A percentile compares a stretch with the other conserved stretches of the same genome.
These are phyloP conservation scores for Paraphoma chrysanthemicola DNA, from an alignment of 2,329 filamentous ascomycete genomes.

Conservation along the genomic window DNA sequence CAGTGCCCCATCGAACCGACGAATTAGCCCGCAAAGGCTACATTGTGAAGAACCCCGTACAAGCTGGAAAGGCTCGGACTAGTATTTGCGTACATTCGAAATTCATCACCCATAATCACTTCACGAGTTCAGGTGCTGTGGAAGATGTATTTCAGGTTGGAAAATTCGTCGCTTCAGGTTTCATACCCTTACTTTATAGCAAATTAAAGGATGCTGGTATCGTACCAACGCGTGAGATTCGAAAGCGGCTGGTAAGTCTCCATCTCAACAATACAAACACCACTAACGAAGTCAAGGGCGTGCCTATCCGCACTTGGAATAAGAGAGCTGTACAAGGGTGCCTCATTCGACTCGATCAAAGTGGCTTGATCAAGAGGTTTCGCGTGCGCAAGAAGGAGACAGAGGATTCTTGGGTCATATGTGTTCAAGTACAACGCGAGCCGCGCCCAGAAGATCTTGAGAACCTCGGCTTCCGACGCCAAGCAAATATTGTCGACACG, in stretches of 20 bases:
- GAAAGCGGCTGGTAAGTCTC: conserved; percentile 53
- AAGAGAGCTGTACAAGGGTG: conserved; percentile 49
- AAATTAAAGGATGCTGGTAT: conserved; percentile 59
- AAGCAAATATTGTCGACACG: conserved; percentile 14
- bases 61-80: conserved; percentile 56
- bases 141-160: conserved; percentile 45
- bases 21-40: conserved; percentile 64
- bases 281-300: conserved; percentile 33
- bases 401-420: conserved; percentile 38
- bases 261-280: too few species aligned
- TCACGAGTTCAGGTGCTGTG: conserved; percentile 32
- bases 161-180: conserved; percentile 57
- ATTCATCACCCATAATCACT: conserved; percentile 50
- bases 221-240: conserved; percentile 61
- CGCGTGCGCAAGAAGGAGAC: conserved; percentile 39
- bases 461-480: conserved; percentile 39
- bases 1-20: conserved; percentile 67
- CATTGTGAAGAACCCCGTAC: conserved; percentile 60
- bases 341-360: conserved; percentile 48
- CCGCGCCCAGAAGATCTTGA: conserved; percentile 43
- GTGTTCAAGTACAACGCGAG: conserved; percentile 52
- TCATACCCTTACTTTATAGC: conserved; percentile 57
- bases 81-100: conserved; percentile 63
- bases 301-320: conserved; percentile 45
- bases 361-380: conserved; percentile 49